phyloP scores from a whole-genome alignment of 345 rosid genomes.

The Conringia planisiliqua region DNA sequence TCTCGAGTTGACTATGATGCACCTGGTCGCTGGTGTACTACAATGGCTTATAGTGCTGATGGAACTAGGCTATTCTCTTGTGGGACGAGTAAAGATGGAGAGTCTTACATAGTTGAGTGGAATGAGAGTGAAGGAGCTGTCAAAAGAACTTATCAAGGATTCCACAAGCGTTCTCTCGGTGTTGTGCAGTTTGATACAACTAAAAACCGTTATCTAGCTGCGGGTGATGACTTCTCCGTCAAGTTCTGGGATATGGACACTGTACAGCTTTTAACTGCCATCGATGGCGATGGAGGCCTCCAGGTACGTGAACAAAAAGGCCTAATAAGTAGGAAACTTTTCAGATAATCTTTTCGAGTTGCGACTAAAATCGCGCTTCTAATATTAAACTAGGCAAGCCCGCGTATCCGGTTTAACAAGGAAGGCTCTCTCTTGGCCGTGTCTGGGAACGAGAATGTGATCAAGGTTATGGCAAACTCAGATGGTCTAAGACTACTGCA shows the following conservation, averaged over 20 bases:
- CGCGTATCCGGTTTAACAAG: conserved; percentile 79
- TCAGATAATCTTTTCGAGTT: neutral
- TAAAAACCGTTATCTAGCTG: conserved; percentile 76
- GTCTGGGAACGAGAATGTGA: conserved; percentile 75
- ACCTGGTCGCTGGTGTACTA: conserved; percentile 91
- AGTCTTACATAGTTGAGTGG: conserved; percentile 81
- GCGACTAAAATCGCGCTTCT: neutral
- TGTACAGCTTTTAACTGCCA: conserved; percentile 63
- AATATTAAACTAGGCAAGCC: conserved; percentile 56
- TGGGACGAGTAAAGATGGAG: conserved; percentile 88
- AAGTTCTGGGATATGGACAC: conserved; percentile 94
- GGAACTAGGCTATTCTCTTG: conserved; percentile 91
- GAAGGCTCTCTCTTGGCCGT: conserved; percentile 87
- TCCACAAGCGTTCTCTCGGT: conserved; percentile 71
- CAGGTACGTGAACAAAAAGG: conserved; percentile 46
- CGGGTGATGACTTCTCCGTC: conserved; percentile 83
- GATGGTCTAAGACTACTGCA: conserved; percentile 71
- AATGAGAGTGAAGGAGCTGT: conserved; percentile 92
- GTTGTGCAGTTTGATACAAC: conserved; percentile 91
- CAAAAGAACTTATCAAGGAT: conserved; percentile 74
- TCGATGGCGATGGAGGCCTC: conserved; percentile 83
- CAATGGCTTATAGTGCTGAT: conserved; percentile 91
- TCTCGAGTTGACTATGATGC: conserved; percentile 90
- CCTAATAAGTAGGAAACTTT: neutral
- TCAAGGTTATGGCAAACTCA: conserved; percentile 71